Conservation (phyloP, 2,329 filamentous ascomycete genomes). For the Neofusicoccum sp. region DNA sequence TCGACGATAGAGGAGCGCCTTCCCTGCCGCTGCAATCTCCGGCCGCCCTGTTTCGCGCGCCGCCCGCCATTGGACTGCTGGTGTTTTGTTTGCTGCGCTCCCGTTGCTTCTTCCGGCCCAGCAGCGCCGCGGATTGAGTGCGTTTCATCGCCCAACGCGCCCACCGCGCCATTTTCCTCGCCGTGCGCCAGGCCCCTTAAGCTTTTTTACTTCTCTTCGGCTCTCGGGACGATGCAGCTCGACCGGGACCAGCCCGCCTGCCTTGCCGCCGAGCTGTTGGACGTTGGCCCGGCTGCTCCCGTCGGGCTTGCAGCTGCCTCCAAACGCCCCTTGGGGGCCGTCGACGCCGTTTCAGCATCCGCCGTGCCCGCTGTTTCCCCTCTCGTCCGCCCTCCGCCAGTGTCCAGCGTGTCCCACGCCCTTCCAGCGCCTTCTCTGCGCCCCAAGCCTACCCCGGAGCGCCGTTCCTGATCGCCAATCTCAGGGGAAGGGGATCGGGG, state of each 20-base stretch:
- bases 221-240: conserved; percentile 16
- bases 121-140: conserved; percentile 12
- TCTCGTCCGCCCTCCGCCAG: not conserved
- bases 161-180: conserved; percentile 1
- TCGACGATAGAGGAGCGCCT: conserved; percentile 14
- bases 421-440: not conserved
- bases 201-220: conserved; percentile 10
- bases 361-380: not conserved
- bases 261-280: conserved; percentile 11
- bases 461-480: conserved; percentile 17
- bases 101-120: conserved; percentile 5
- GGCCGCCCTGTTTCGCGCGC: conserved; percentile 11
- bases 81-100: conserved; percentile 13
- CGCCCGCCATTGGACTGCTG: not conserved
- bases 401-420: not conserved
- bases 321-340: not conserved
- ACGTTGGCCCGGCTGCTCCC: conserved; percentile 19
- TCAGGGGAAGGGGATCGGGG: conserved; percentile 18
- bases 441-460: not conserved
- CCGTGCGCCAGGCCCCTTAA: not conserved
- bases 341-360: conserved; percentile 4
- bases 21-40: conserved; percentile 16
- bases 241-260: conserved; percentile 10
- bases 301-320: conserved; percentile 16
- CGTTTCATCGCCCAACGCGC: conserved; percentile 12